These are phyloP conservation scores for Aspergillus clavatus DNA, from an alignment of 2,329 filamentous ascomycete genomes.

Conservation along the genomic window DNA sequence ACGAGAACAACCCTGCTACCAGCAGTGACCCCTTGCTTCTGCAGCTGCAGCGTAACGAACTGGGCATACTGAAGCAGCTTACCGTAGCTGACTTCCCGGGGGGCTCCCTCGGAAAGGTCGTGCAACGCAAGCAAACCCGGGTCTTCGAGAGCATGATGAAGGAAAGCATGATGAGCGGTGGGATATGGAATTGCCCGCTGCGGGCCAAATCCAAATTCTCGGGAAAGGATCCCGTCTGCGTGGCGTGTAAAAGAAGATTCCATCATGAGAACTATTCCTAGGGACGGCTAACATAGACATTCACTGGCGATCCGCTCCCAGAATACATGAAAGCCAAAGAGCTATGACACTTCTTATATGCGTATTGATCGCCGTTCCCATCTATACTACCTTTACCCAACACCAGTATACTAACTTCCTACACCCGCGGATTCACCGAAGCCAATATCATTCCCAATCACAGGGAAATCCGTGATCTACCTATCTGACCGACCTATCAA, in stretches of 20 bases:
- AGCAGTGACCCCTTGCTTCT: neutral
- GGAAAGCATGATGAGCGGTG: conserved; percentile 8
- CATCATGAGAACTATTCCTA: too few relatives aligned
- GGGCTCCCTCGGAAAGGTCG: neutral
- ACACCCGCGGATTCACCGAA: too few relatives aligned
- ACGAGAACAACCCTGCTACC: conserved; percentile 1
- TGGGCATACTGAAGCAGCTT: conserved; percentile 7
- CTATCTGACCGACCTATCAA: too few relatives aligned
- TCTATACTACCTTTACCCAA: too few relatives aligned
- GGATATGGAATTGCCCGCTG: conserved; percentile 1
- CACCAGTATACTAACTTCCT: too few relatives aligned
- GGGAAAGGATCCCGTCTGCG: conserved; percentile 2
- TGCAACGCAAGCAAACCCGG: conserved; percentile 1
- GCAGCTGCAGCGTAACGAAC: conserved; percentile 3
- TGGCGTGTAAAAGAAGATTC: neutral
- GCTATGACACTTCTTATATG: too few relatives aligned
- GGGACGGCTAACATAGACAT: too few relatives aligned
- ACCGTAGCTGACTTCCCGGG: conserved; percentile 4
- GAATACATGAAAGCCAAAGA: too few relatives aligned
- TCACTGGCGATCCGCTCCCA: too few relatives aligned
- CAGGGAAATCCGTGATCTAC: too few relatives aligned
- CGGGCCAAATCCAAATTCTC: conserved; percentile 1
- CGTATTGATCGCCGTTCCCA: too few relatives aligned
- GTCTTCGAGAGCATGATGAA: conserved; percentile 2
- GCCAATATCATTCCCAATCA: too few relatives aligned